Evolutionary conservation across 1,284 basidiomycete genomes (phyloP), one percentile per base, ranked within the genome.

Genomic region (Vanrija sp.): DNA sequence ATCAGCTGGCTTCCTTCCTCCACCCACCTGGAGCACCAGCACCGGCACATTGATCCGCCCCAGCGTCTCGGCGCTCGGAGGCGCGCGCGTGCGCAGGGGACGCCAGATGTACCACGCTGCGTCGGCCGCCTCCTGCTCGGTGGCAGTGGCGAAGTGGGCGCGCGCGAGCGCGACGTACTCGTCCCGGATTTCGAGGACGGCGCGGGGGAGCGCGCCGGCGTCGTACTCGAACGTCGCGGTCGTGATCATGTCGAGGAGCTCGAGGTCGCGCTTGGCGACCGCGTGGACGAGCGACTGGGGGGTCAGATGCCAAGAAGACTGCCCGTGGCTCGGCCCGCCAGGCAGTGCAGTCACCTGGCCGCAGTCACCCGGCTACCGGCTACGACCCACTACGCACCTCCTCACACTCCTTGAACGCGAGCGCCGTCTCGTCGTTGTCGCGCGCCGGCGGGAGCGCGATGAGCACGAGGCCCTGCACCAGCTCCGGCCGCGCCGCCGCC

Each of bases 191-290:
- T 62, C 58, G 22, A 47, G 50, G 8, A 65, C 45, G n/a, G 60
- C 54, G 8, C 53, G 51, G 10, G 55, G 50, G 4, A 50, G 46
- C 0, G 48, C 27, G 4, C 57, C 57, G 2, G 52, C 54, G 24
- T 53, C 46, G 27, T 57, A 60, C 20, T 60, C 64, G 41, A 67
- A 66, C 4, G 55, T 52, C 9, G 51, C 56, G 3, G 43, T 47
- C 16, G 59, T 63, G 24, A 68, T 51, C 2, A 39, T 35, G 24
- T 65, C 59, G 20, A 68, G 51, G 3, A 52, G 41, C n/a, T 66
- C 65, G 3, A 15, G 25, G 45, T 66, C 63, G 10, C 54, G 41
- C 1, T 42, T 43, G 9, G 22, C 14, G 1, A 59, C 47, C 0
- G 63, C 60, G 1, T 42, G 31, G 10, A 48, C 39, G 18, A 64